A percentile compares a stretch with the other conserved stretches of the same genome.
These are phyloP conservation scores for Kwoniella mangroviensis DNA, from an alignment of 768 basidiomycete genomes.

Conservation along the genomic window DNA sequence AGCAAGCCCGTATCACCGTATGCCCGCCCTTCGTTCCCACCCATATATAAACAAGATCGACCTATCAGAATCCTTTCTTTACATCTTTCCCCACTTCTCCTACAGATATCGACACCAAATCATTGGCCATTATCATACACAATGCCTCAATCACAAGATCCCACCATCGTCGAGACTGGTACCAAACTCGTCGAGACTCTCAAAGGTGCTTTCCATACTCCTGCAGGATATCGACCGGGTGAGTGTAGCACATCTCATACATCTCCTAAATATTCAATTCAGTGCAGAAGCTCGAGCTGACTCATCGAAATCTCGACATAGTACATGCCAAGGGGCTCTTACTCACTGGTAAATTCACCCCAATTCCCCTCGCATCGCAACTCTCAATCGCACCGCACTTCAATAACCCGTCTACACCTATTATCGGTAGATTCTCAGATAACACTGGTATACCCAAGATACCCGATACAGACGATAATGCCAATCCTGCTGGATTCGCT, in stretches of 20 bases:
- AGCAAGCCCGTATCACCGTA: neutral
- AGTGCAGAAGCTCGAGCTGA: too few species aligned
- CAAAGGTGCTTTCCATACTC: slow-evolving; percentile 15
- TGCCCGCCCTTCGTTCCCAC: neutral
- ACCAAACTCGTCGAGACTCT: neutral
- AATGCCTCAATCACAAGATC: slow-evolving; percentile 22
- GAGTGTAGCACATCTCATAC: neutral
- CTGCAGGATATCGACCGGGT: slow-evolving; percentile 27
- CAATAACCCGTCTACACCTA: slow-evolving; percentile 18
- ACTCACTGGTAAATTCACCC: slow-evolving; percentile 27
- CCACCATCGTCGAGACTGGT: slow-evolving; percentile 5
- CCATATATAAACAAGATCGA: neutral
- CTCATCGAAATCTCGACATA: neutral
- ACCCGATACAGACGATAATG: slow-evolving; percentile 38
- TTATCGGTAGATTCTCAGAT: slow-evolving; percentile 31
- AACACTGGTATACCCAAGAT: slow-evolving; percentile 32
- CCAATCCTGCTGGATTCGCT: slow-evolving; percentile 37
- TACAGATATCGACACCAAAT: neutral
- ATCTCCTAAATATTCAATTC: too few species aligned
- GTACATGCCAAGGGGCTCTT: slow-evolving; percentile 34
- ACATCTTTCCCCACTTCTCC: neutral
- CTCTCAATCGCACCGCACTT: slow-evolving; percentile 34
- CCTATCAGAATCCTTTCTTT: neutral
- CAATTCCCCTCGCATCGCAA: slow-evolving; percentile 15
- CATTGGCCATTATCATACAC: neutral